Evolutionary conservation across 495 filamentous ascomycete genomes (phyloP), one percentile per base, ranked within the genome.

Genomic region (Trichocladium antarcticum): DNA sequence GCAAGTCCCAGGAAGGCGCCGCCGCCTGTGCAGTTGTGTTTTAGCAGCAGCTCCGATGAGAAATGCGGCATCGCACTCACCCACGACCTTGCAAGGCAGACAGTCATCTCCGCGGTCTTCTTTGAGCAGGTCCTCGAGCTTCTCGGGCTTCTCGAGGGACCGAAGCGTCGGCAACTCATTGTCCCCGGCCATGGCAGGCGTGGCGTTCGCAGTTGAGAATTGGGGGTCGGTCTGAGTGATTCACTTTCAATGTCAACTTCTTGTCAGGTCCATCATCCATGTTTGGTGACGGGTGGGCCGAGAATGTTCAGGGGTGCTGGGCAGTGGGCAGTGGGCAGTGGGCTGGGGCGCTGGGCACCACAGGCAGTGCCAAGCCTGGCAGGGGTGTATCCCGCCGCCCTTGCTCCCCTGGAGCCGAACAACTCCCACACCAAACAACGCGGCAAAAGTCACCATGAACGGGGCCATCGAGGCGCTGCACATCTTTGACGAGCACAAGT

Each of bases 401-500:
- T n/a, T n/a, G n/a, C 27, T 29, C 31, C 9, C 31, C 31, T 10
- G 31, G 31, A 14, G 31, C 31, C 11, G 8, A 51, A 42, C 49
- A 37, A 11, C 41, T n/a, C n/a, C 20, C 38, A 38, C 17, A n/a
- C 28, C 37, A 20, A 38, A 6, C 35, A 51, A 47, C 5, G 22
- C 37, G 19, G 42, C 10, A 42, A 28, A 36, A 24, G 31, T 50
- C 60, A 63, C 59, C 63, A 87, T 87, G 79, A 87, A 81, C 76
- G 80, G 84, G 69, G 80, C 84, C 63, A 84, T 98, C 59, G 89
- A 95, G 75, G 92, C 92, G 58, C 71, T 98, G 59, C 93, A 96
- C 75, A 88, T 98, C 62, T 95, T 83, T 65, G 87, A 96, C 74
- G 87, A 94, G 70, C 76, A 85, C 65, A 88, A 87, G 88, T 92